phyloP scores from a whole-genome alignment of 208 protist species.

The Zelonia costaricensis region DNA sequence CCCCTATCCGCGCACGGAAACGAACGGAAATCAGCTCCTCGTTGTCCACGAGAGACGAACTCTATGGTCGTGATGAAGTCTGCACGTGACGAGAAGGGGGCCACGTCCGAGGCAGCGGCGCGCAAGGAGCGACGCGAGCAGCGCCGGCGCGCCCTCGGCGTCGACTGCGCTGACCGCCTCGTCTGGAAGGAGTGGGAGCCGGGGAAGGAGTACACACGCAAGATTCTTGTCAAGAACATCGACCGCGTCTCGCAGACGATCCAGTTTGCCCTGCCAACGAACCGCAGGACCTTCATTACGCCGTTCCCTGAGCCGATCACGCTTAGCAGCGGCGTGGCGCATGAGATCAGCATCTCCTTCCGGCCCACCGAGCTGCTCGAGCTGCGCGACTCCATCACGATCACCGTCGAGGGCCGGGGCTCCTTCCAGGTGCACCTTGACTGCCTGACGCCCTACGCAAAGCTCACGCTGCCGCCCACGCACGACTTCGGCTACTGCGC shows the following conservation, averaged over 20 bases:
- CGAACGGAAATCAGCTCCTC: too few relatives aligned
- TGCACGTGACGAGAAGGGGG: not conserved
- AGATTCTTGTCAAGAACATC: constrained; percentile 90
- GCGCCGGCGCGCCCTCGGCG: constrained; percentile 68
- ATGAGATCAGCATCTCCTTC: constrained; percentile 78
- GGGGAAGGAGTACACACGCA: constrained; percentile 83
- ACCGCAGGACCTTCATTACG: constrained; percentile 78
- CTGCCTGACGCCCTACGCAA: constrained; percentile 72
- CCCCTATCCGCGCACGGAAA: too few relatives aligned
- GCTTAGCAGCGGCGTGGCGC: constrained; percentile 80
- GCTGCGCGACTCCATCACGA: constrained; percentile 81
- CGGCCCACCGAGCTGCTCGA: constrained; percentile 67
- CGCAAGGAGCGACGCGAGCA: constrained; percentile 43
- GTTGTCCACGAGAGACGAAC: too few relatives aligned
- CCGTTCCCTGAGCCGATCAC: constrained; percentile 85
- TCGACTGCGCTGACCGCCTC: constrained; percentile 83
- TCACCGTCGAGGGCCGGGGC: constrained; percentile 74
- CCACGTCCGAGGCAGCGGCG: not conserved
- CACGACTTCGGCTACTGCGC: constrained; percentile 93
- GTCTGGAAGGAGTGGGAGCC: constrained; percentile 88
- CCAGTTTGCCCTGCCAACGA: constrained; percentile 73
- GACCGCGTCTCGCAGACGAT: constrained; percentile 73
- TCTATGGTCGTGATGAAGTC: too few relatives aligned
- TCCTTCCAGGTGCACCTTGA: constrained; percentile 82
- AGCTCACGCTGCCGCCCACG: constrained; percentile 44